These are phyloP conservation scores for Solanum chmielewskii DNA, from an alignment of 257 asterid species.

Conservation along the genomic window DNA sequence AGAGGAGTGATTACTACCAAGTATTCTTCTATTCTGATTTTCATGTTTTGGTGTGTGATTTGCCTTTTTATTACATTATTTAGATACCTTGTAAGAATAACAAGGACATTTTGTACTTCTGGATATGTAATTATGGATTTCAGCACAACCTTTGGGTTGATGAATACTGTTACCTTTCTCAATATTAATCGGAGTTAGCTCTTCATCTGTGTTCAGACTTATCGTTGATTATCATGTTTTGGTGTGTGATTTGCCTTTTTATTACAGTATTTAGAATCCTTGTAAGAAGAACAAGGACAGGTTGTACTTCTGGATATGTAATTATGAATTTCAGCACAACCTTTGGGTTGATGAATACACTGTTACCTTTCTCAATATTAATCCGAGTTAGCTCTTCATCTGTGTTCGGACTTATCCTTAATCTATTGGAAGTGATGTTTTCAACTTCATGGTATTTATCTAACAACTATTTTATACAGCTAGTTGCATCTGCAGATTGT, in stretches of 20 bases:
- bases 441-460: background rate
- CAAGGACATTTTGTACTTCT: background rate
- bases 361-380: background rate
- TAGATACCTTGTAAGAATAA: background rate
- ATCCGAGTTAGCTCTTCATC: background rate
- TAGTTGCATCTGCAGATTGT: conserved; percentile 96
- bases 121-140: background rate
- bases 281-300: background rate
- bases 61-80: background rate
- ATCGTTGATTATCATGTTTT: background rate
- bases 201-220: background rate
- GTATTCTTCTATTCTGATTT: background rate
- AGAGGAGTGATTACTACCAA: background rate
- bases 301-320: background rate
- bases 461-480: conserved; percentile 42
- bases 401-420: background rate
- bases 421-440: background rate
- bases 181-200: background rate
- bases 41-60: background rate
- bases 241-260: background rate
- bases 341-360: background rate
- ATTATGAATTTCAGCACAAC: background rate
- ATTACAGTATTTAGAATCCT: background rate
- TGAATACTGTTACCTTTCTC: background rate
- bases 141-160: background rate